phyloP scores from a whole-genome alignment of 2,329 filamentous ascomycete genomes.

The Fusarium foetens region DNA sequence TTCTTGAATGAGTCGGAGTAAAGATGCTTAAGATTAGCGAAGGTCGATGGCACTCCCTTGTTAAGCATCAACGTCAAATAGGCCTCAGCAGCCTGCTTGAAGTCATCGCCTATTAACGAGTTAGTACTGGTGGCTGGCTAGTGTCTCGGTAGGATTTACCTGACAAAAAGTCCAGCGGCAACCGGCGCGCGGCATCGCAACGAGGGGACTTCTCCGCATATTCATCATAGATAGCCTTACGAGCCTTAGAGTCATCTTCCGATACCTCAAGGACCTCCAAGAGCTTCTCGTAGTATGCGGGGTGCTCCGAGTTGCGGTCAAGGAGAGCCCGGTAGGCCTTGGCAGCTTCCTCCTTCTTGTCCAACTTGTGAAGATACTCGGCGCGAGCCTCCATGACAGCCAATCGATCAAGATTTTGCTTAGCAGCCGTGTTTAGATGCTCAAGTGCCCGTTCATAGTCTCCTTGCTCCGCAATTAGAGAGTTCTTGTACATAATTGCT shows the following conservation, averaged over 20 bases:
- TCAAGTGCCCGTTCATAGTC: slow-evolving; percentile 85
- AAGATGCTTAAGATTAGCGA: slow-evolving; percentile 94
- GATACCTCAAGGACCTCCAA: slow-evolving; percentile 73
- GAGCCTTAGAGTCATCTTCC: slow-evolving; percentile 67
- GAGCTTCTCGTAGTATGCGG: slow-evolving; percentile 84
- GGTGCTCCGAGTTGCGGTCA: slow-evolving; percentile 88
- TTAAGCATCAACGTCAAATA: slow-evolving; percentile 88
- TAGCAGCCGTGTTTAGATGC: slow-evolving; percentile 81
- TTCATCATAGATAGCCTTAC: slow-evolving; percentile 77
- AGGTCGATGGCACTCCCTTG: slow-evolving; percentile 94
- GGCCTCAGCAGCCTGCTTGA: slow-evolving; percentile 77
- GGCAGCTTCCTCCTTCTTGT: slow-evolving; percentile 80
- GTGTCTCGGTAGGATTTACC: slow-evolving; percentile 57
- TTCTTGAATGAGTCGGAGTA: slow-evolving; percentile 84
- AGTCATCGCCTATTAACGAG: slow-evolving; percentile 73
- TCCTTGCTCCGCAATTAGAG: slow-evolving; percentile 89
- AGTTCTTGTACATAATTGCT: slow-evolving; percentile 93
- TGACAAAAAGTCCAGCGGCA: slow-evolving; percentile 89
- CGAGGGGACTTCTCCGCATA: slow-evolving; percentile 84
- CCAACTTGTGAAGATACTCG: slow-evolving; percentile 83
- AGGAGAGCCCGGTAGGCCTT: slow-evolving; percentile 83
- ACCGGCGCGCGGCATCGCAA: slow-evolving; percentile 83
- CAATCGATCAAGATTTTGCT: slow-evolving; percentile 83
- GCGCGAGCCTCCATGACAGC: slow-evolving; percentile 88
- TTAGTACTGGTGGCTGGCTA: slow-evolving; percentile 28